A percentile compares a stretch with the other conserved stretches of the same genome.
These are phyloP conservation scores for Hanseniaspora lindneri DNA, from an alignment of 805 yeast species.

Conservation along the genomic window DNA sequence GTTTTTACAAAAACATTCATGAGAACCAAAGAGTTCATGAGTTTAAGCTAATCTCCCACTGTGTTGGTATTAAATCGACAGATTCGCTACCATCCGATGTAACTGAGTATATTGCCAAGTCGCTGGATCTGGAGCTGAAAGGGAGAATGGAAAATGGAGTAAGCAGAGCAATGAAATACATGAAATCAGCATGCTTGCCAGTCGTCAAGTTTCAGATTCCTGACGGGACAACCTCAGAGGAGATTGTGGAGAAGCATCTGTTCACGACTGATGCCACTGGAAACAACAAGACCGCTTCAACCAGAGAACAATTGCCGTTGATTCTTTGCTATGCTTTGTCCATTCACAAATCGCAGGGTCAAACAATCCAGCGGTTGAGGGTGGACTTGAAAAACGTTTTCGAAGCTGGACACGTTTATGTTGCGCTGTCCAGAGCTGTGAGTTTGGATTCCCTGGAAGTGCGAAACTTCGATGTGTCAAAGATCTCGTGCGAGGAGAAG, in stretches of 20 bases:
- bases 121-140: slow-evolving; percentile 6
- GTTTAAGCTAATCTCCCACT: slow-evolving; percentile 28
- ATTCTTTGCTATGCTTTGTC: slow-evolving; percentile 73
- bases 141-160: slow-evolving; percentile 14
- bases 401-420: slow-evolving; percentile 77
- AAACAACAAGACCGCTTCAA: slow-evolving; percentile 12
- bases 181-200: slow-evolving; percentile 22
- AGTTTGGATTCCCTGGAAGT: slow-evolving; percentile 55
- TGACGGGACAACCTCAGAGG: slow-evolving; percentile 23
- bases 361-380: slow-evolving; percentile 57
- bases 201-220: slow-evolving; percentile 28
- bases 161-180: slow-evolving; percentile 5
- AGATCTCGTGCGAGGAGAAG: slow-evolving; percentile 46
- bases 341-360: slow-evolving; percentile 79
- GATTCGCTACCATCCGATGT: slow-evolving; percentile 24
- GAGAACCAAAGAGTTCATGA: slow-evolving; percentile 24
- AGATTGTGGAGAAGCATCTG: slow-evolving; percentile 31
- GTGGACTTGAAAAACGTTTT: slow-evolving; percentile 57
- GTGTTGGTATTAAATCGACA: slow-evolving; percentile 22
- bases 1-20: slow-evolving; percentile 22
- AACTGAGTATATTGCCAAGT: slow-evolving; percentile 20
- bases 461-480: slow-evolving; percentile 46
- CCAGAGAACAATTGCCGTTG: slow-evolving; percentile 54
- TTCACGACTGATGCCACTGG: slow-evolving; percentile 28
- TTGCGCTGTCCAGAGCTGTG: slow-evolving; percentile 69